A percentile compares a stretch with the other conserved stretches of the same genome.
phyloP scores from a whole-genome alignment of 345 rosid species.

The Alliaria petiolata region DNA sequence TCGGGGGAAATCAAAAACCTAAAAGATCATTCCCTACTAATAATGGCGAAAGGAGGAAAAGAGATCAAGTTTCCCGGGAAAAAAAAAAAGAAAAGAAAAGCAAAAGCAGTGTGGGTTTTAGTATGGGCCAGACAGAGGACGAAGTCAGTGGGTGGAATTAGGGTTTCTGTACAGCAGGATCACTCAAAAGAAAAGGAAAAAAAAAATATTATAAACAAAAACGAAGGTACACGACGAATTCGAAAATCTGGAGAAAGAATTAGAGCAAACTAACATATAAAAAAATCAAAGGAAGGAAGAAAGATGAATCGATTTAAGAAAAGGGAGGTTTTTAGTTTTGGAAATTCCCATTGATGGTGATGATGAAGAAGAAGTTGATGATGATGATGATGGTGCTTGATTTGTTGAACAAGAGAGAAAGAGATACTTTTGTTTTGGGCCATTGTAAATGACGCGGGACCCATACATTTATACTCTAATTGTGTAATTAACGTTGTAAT shows the following conservation, averaged over 20 bases:
- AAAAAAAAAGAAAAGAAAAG: slow-evolving; percentile 18
- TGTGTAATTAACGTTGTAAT: slow-evolving; percentile 26
- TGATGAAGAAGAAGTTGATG: slow-evolving; percentile 31
- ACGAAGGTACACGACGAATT: background rate
- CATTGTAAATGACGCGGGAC: slow-evolving; percentile 23
- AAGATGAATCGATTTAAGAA: background rate
- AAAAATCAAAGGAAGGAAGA: background rate
- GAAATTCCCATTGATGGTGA: slow-evolving; percentile 30
- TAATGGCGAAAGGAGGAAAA: slow-evolving; percentile 24
- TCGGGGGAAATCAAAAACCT: background rate
- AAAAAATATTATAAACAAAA: background rate
- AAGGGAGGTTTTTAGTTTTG: slow-evolving; percentile 1
- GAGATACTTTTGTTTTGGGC: slow-evolving; percentile 11
- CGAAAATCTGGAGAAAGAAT: background rate
- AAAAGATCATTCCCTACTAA: slow-evolving; percentile 33
- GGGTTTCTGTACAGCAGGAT: slow-evolving; percentile 11
- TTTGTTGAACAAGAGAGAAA: slow-evolving; percentile 11
- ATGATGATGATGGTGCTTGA: slow-evolving; percentile 17
- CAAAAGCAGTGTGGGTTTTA: slow-evolving; percentile 24
- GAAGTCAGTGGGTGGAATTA: slow-evolving; percentile 23
- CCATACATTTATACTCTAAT: slow-evolving; percentile 2
- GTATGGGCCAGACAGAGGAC: slow-evolving; percentile 29
- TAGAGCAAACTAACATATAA: background rate
- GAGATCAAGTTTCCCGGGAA: slow-evolving; percentile 25
- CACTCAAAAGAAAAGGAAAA: background rate